Conservation (phyloP, 1,284 basidiomycete genomes). For the Cerrena zonata region DNA sequence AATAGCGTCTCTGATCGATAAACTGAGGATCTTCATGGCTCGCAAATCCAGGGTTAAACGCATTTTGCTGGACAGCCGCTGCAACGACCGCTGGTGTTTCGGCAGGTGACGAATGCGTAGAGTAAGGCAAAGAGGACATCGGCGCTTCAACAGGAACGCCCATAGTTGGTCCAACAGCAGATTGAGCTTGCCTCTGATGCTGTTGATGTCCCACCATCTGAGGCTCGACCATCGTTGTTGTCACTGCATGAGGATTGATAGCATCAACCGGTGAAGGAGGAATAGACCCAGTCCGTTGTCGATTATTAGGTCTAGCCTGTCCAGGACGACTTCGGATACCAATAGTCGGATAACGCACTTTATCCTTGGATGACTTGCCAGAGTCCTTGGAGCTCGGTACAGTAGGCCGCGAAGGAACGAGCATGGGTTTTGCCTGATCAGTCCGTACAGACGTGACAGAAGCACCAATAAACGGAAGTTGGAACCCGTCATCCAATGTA, state of each 20-base stretch:
- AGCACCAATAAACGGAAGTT: constrained; percentile 43
- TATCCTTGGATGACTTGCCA: constrained; percentile 16
- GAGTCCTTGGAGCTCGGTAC: constrained; percentile 12
- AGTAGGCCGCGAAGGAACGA: constrained; percentile 10
- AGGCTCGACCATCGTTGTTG: constrained; percentile 4
- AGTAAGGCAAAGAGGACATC: neutral
- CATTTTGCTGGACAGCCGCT: neutral
- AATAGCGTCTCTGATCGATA: neutral
- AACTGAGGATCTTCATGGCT: neutral
- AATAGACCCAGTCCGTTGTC: constrained; percentile 20
- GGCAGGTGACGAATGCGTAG: neutral
- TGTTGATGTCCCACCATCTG: neutral
- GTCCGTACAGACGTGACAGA: constrained; percentile 29
- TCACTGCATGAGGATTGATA: constrained; percentile 3
- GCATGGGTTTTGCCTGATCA: constrained; percentile 13
- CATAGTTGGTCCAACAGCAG: constrained; percentile 6
- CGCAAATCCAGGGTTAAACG: neutral
- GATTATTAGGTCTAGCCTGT: constrained; percentile 15
- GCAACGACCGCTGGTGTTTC: neutral
- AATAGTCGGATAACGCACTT: constrained; percentile 16
- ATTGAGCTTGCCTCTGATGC: neutral
- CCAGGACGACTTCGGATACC: constrained; percentile 23
- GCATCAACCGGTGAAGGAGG: constrained; percentile 11
- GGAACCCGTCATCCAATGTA: constrained; percentile 32
- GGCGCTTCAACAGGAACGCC: constrained; percentile 12